phyloP scores from a whole-genome alignment of 805 yeast species.

The Ogataea ganodermae region DNA sequence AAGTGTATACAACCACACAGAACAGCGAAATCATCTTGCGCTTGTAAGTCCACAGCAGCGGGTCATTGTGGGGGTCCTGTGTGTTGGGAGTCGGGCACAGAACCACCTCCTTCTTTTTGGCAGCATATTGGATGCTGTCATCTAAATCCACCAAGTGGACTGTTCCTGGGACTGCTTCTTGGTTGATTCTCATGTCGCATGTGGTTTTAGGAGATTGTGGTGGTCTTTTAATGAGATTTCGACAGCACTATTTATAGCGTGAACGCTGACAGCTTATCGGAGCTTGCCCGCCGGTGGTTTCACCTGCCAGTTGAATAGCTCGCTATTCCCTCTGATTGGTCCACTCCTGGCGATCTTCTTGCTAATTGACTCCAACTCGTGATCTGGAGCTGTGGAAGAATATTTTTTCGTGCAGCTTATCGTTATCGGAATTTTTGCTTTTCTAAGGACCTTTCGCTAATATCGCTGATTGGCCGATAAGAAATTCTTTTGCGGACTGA shows the following conservation, averaged over 20 bases:
- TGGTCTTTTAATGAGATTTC: not conserved
- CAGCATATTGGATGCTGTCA: conserved; percentile 20
- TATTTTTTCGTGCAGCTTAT: not conserved
- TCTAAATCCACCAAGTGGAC: conserved; percentile 31
- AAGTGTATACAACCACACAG: conserved; percentile 42
- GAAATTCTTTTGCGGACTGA: not conserved
- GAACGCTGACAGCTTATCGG: too few species aligned
- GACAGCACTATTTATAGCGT: too few species aligned
- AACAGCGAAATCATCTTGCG: conserved; percentile 49
- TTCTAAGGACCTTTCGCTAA: not conserved
- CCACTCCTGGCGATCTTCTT: not conserved
- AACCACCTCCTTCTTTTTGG: conserved; percentile 25
- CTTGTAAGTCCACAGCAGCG: conserved; percentile 56
- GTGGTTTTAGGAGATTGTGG: not conserved
- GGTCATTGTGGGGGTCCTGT: conserved; percentile 66
- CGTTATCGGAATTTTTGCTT: not conserved
- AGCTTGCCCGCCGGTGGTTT: too few species aligned
- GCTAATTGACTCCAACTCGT: not conserved
- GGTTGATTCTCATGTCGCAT: conserved; percentile 8
- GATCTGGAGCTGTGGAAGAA: not conserved
- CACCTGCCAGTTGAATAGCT: too few species aligned
- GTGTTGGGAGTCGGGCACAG: conserved; percentile 65
- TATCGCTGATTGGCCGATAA: conserved; percentile 1
- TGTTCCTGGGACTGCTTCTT: conserved; percentile 12
- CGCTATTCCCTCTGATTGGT: conserved; percentile 1